These are phyloP conservation scores for Thielaviopsis punctulata DNA, from an alignment of 2,329 filamentous ascomycete species.

Conservation along the genomic window DNA sequence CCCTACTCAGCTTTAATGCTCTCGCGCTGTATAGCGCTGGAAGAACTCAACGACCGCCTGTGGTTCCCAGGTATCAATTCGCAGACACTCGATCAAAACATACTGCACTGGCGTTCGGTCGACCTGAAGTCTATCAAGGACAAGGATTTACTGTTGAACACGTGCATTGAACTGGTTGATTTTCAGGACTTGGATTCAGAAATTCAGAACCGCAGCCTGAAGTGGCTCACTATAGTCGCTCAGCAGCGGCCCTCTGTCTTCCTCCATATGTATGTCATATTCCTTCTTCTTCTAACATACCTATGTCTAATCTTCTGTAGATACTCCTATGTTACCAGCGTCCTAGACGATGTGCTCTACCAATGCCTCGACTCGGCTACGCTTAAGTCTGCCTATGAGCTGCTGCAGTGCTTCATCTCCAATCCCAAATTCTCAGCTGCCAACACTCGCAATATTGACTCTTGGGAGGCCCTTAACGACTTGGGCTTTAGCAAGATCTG, in stretches of 20 bases:
- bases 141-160: conserved; percentile 43
- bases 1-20: conserved; percentile 46
- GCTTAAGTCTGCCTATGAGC: conserved; percentile 40
- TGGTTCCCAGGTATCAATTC: conserved; percentile 41
- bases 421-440: conserved; percentile 31
- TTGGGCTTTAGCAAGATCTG: conserved; percentile 48
- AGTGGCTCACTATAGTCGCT: conserved; percentile 43
- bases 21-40: conserved; percentile 34
- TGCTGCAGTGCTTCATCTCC: conserved; percentile 41
- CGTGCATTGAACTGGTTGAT: conserved; percentile 47
- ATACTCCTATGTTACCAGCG: conserved; percentile 36
- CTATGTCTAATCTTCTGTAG: conserved; percentile 18
- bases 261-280: conserved; percentile 34
- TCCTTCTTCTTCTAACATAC: no score
- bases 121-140: conserved; percentile 34
- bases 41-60: conserved; percentile 45
- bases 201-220: conserved; percentile 39
- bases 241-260: conserved; percentile 37
- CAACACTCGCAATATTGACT: conserved; percentile 28
- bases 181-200: conserved; percentile 47
- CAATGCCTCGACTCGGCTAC: conserved; percentile 45
- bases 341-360: conserved; percentile 44
- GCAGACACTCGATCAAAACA: conserved; percentile 22
- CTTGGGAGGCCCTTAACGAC: conserved; percentile 38
- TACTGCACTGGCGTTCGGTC: conserved; percentile 25